Base-by-base conservation (phyloP, 257 asterid species). In the Solanum stenotomum region DNA sequence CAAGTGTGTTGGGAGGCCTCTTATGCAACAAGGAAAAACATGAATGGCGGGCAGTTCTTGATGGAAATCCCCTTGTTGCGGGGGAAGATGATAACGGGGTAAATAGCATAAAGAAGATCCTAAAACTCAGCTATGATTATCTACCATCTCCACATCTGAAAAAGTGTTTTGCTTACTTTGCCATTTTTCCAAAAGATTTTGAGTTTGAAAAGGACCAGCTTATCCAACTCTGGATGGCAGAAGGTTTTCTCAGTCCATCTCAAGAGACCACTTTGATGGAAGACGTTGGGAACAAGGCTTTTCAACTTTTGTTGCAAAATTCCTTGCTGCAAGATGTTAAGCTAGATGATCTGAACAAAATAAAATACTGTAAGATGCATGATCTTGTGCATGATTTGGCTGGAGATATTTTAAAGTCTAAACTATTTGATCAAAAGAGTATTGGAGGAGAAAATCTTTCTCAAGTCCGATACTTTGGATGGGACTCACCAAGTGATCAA, bases 181-280 rank as follows among this genome's bases (percentile, higher is more conserved):
- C 91, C 8, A 70, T 88, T 25, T 91, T 87, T 38, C 72, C 74
- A 9, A 89, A 89, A 84, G 88, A 77, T 72, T 72, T 84, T 22
- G 1, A 12, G 61, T 49, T 91, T 20, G 87, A 72, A 40, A 91
- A 38, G 70, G 90, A 87, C 23, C 44, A 40, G 3, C 38, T 91
- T 10, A 89, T 87, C 15, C 91, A 89, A 38, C 81, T 71, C 2
- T 91, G 93, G 90, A 91, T 91, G 88, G 93, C 90, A 6, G 89
- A 86, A 20, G 89, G 87, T 1, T 63, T 63, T 59, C 88, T 91
- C 14, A 33, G 59, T 52, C 46, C 87, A 61, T 70, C 34, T 7
- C 37, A 44, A 88, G 38, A 34, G 38, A 29, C 15, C 75, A 44
- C 3, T 38, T 49, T 42, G 63, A 70, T 87, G 90, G 93, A 90